Percentiles rank a stretch among this genome's conserved stretches.
Conservation (phyloP, 2,329 filamentous ascomycete species). For the Lasiodiplodia citricola region DNA sequence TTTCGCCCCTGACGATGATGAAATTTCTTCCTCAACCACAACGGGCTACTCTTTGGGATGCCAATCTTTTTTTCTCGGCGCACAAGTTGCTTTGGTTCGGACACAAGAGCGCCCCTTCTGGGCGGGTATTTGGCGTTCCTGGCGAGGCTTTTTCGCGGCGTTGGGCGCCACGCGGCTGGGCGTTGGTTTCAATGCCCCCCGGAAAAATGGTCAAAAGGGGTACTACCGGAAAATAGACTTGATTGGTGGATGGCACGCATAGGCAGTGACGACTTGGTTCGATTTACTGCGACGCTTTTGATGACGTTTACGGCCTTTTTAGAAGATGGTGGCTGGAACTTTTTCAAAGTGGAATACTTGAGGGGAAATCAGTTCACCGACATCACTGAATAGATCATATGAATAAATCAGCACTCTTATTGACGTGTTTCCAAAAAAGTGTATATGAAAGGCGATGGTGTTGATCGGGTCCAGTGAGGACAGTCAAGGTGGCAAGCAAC, state of each 20-base stretch:
- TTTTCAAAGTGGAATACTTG: background rate
- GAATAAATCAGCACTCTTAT: background rate
- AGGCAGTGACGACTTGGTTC: background rate
- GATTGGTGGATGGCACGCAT: background rate
- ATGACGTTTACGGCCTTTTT: background rate
- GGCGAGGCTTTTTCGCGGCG: background rate
- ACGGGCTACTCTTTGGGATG: background rate
- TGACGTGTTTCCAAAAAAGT: no score
- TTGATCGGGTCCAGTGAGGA: no score
- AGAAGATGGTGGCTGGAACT: background rate
- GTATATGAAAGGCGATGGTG: no score
- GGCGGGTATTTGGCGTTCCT: background rate
- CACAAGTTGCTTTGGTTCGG: background rate
- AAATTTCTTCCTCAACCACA: background rate
- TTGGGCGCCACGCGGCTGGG: constrained; percentile 12
- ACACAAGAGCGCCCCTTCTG: background rate
- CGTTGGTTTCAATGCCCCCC: background rate
- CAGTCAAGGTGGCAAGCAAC: background rate
- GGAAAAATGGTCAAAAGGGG: background rate
- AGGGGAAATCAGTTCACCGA: background rate
- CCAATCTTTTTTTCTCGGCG: background rate
- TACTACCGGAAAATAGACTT: background rate
- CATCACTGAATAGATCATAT: background rate
- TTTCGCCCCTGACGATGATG: background rate
- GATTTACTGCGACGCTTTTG: background rate